Evolutionary conservation across 2,329 filamentous ascomycete species (phyloP).

Genomic region (Pseudogymnoascus sp.): DNA sequence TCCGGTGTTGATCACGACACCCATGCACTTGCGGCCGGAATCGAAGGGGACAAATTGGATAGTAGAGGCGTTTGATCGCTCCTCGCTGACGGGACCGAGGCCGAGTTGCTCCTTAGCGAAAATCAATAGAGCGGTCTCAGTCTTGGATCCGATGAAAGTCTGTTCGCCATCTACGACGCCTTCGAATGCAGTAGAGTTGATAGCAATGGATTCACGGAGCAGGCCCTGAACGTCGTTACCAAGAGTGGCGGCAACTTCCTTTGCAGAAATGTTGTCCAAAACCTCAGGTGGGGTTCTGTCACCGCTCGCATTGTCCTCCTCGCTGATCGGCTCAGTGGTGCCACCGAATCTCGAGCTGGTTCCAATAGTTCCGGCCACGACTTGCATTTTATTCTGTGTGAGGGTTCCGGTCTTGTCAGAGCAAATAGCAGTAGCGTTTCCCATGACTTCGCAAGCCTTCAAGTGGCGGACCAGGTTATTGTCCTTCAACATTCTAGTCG

Average conservation of each 20-base stretch:
- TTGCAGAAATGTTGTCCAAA: slow-evolving; percentile 21
- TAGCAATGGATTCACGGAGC: slow-evolving; percentile 54
- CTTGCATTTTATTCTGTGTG: slow-evolving; percentile 68
- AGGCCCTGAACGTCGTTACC: slow-evolving; percentile 28
- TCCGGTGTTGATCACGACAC: slow-evolving; percentile 47
- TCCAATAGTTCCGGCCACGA: slow-evolving; percentile 63
- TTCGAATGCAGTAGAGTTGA: slow-evolving; percentile 65
- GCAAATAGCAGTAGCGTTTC: slow-evolving; percentile 66
- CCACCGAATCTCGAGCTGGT: slow-evolving; percentile 45
- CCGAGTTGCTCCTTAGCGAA: slow-evolving; percentile 60
- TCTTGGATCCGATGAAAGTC: slow-evolving; percentile 67
- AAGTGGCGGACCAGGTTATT: slow-evolving; percentile 63
- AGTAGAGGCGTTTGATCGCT: slow-evolving; percentile 53
- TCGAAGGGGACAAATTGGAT: slow-evolving; percentile 39
- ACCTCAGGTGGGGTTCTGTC: slow-evolving; percentile 7
- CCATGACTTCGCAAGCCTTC: slow-evolving; percentile 63
- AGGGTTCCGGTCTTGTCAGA: slow-evolving; percentile 73
- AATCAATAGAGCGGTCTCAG: slow-evolving; percentile 64
- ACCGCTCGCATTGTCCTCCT: slow-evolving; percentile 19
- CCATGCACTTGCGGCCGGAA: slow-evolving; percentile 57
- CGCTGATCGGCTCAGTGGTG: slow-evolving; percentile 24
- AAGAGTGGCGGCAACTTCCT: slow-evolving; percentile 22
- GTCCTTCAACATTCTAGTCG: slow-evolving; percentile 59
- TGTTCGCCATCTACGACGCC: slow-evolving; percentile 50
- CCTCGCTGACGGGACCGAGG: slow-evolving; percentile 52